A percentile compares a stretch with the other conserved stretches of the same genome.
Conservation (phyloP, 2,329 filamentous ascomycete genomes). For the Trichoderma asperellum region DNA sequence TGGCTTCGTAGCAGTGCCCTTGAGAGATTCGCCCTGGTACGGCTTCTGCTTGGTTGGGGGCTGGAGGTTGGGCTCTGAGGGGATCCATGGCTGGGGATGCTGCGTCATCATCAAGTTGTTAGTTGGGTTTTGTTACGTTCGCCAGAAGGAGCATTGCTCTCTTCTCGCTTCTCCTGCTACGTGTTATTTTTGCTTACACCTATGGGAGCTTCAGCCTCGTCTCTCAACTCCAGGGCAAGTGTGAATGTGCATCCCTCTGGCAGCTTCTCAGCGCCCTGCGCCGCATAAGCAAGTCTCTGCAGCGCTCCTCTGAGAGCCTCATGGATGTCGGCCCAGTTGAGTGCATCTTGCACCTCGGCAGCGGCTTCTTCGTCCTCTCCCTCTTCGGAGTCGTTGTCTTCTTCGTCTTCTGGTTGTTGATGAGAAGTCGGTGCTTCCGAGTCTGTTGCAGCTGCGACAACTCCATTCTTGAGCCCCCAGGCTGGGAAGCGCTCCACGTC, state of each 20-base stretch:
- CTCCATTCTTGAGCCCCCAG: slow-evolving; percentile 21
- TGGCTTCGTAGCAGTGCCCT: slow-evolving; percentile 51
- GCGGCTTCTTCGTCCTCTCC: slow-evolving; percentile 40
- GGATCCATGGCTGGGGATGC: slow-evolving; percentile 66
- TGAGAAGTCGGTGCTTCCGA: background rate
- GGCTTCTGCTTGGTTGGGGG: slow-evolving; percentile 40
- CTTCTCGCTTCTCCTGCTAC: background rate
- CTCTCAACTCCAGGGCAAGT: slow-evolving; percentile 72
- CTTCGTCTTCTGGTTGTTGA: slow-evolving; percentile 31
- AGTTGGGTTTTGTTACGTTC: background rate
- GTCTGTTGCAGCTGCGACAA: background rate
- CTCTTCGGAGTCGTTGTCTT: slow-evolving; percentile 28
- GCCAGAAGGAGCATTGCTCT: background rate
- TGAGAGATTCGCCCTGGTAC: slow-evolving; percentile 38
- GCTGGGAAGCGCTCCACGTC: slow-evolving; percentile 58
- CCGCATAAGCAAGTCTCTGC: slow-evolving; percentile 63
- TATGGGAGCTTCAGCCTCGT: slow-evolving; percentile 62
- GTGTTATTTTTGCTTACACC: slow-evolving; percentile 49
- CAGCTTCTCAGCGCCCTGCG: slow-evolving; percentile 59
- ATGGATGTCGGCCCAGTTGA: slow-evolving; percentile 65
- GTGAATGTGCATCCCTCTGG: slow-evolving; percentile 73
- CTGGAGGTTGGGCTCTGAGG: slow-evolving; percentile 55
- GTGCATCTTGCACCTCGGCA: slow-evolving; percentile 33
- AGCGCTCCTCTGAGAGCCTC: slow-evolving; percentile 74
- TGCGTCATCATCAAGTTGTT: slow-evolving; percentile 33